Base-by-base conservation (phyloP, 164 flowering plant genomes). In the Dillenia suffruticosa region DNA sequence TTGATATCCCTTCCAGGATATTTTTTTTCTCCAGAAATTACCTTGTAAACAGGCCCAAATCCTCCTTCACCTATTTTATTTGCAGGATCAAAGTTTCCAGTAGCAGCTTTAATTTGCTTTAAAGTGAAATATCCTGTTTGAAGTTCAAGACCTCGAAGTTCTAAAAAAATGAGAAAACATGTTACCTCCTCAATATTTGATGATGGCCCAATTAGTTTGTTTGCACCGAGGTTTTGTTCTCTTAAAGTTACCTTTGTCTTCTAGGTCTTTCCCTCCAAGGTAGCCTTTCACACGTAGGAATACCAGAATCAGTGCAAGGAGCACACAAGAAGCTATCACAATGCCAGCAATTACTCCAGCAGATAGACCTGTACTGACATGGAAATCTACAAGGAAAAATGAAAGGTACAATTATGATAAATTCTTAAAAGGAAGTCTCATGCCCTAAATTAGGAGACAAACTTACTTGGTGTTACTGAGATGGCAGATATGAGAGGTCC, bases 11-110 rank as follows among this genome's bases (percentile, higher is more conserved):
- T 32, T 32, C 40, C 40, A 32, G 40, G 40, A 32, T 32, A 4
- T 4, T 32, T 32, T 44, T 44, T 43, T n/a, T n/a, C n/a, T n/a
- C n/a, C 55, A 9, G 19, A 11, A 40, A 44, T 54, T 74, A 89
- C 96, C 91, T 85, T 89, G 74, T 71, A 85, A 46, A 89, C 96
- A 4, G 93, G 81, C 46, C 96, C 96, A 74, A 89, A 87, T 15
- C 96, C 93, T 32, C 96, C 93, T 83, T 89, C 93, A 3, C 96
- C 96, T 49, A 89, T 81, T 76, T 89, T 89, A 70, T 89, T 82
- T 59, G 67, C 80, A 62, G 83, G 77, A 54, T 85, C 88, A 64
- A 89, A 89, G 73, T 87, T 84, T 14, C 64, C 65, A 3, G 96
- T 89, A 50, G 96, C 93, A 69, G 82, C 74, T 78, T 81, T 89